These are phyloP conservation scores for Penicillium frequentans DNA, from an alignment of 2,329 filamentous ascomycete species.

Conservation along the genomic window DNA sequence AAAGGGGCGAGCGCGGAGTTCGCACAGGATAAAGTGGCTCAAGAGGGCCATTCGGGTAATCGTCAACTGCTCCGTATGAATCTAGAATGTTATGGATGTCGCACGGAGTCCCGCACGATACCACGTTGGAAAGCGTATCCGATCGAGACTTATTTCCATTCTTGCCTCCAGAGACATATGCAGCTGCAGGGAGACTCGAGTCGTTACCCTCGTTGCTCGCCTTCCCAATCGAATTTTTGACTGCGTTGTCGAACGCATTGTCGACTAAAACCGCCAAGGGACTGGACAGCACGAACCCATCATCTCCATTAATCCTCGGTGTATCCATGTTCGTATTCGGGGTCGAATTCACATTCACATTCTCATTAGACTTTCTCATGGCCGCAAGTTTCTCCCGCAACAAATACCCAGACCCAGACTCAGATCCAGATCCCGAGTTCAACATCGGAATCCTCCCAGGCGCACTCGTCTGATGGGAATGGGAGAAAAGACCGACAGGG, in stretches of 20 bases:
- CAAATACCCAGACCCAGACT: not conserved
- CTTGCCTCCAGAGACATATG: not conserved
- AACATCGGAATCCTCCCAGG: not conserved
- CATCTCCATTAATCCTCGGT: not conserved
- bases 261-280: not conserved
- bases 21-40: not conserved
- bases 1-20: not conserved
- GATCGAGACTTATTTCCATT: not conserved
- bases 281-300: not conserved
- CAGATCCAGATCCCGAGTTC: not conserved
- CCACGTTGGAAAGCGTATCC: constrained; percentile 13
- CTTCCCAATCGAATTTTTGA: too few species aligned
- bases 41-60: not conserved
- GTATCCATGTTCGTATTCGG: not conserved
- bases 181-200: not conserved
- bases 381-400: not conserved
- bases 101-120: constrained; percentile 11
- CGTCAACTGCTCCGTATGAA: not conserved
- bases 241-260: not conserved
- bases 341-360: not conserved
- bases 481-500: not conserved
- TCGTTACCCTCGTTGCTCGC: too few species aligned
- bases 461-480: not conserved
- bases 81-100: not conserved
- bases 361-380: not conserved